Evolutionary conservation across 306 rosid genomes (phyloP).

Genomic region (Sindora glabra): DNA sequence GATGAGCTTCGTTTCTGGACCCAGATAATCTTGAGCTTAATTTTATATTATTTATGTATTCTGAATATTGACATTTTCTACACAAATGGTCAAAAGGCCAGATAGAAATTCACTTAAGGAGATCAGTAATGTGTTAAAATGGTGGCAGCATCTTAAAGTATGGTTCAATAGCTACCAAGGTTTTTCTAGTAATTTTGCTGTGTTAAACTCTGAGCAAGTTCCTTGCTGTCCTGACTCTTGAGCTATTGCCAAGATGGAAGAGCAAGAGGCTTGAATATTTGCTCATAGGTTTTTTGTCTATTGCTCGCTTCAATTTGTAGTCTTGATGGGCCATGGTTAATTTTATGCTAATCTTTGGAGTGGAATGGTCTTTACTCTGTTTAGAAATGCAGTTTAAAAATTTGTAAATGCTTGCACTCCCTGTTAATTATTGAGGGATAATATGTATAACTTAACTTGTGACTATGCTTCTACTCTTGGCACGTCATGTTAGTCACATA

Average conservation of each 20-base stretch:
- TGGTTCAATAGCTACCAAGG: neutral
- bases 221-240: neutral
- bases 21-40: neutral
- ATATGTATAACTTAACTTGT: neutral
- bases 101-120: constrained; percentile 9
- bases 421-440: neutral
- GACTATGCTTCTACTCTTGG: neutral
- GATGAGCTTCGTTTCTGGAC: constrained; percentile 2
- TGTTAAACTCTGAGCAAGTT: neutral
- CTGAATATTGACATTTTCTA: neutral
- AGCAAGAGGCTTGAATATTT: neutral
- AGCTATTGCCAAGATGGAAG: neutral
- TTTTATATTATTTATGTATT: neutral
- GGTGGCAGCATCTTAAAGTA: neutral
- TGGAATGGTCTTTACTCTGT: neutral
- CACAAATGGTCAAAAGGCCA: neutral
- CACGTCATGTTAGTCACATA: neutral
- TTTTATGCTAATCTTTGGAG: constrained; percentile 1
- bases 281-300: no score
- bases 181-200: neutral
- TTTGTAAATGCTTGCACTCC: neutral
- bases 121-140: neutral
- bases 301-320: neutral
- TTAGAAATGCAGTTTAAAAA: neutral
- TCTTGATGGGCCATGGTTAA: neutral